Evolutionary conservation across 441 rosid species (phyloP).

Genomic region (Isatis lusitanica): DNA sequence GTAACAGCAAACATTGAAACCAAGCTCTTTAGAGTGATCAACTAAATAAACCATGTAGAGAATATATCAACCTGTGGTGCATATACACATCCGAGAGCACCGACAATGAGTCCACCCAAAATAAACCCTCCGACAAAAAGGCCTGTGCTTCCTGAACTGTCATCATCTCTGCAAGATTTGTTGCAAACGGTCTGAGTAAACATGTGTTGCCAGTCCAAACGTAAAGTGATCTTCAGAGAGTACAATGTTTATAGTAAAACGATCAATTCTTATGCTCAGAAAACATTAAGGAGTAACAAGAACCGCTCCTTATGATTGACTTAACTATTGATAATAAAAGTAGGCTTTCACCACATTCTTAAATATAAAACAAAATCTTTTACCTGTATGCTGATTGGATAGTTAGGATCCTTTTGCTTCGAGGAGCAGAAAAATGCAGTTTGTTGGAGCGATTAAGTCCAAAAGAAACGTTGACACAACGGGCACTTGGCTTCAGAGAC

Average conservation of each 20-base stretch:
- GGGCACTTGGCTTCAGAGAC: conserved; percentile 37
- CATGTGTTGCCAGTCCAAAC: neutral
- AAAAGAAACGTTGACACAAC: conserved; percentile 45
- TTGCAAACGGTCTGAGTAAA: neutral
- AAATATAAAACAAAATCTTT: neutral
- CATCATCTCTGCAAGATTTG: conserved; percentile 57
- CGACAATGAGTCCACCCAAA: conserved; percentile 85
- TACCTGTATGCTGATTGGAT: conserved; percentile 81
- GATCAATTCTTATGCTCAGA: neutral
- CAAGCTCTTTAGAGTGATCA: too few relatives aligned
- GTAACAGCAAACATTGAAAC: too few relatives aligned
- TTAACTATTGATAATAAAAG: neutral
- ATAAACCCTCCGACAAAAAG: conserved; percentile 87
- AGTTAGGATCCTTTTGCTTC: conserved; percentile 43
- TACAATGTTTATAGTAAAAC: neutral
- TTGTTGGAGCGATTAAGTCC: conserved; percentile 40
- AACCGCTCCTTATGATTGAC: neutral
- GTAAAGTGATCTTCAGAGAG: neutral
- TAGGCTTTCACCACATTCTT: neutral
- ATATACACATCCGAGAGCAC: conserved; percentile 90
- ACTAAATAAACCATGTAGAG: conserved; percentile 16
- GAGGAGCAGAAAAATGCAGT: conserved; percentile 44
- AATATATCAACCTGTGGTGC: conserved; percentile 71
- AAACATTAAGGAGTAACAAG: neutral
- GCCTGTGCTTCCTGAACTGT: conserved; percentile 54